Base-by-base conservation (phyloP, 2,329 filamentous ascomycete genomes). In the Apiospora sp. region DNA sequence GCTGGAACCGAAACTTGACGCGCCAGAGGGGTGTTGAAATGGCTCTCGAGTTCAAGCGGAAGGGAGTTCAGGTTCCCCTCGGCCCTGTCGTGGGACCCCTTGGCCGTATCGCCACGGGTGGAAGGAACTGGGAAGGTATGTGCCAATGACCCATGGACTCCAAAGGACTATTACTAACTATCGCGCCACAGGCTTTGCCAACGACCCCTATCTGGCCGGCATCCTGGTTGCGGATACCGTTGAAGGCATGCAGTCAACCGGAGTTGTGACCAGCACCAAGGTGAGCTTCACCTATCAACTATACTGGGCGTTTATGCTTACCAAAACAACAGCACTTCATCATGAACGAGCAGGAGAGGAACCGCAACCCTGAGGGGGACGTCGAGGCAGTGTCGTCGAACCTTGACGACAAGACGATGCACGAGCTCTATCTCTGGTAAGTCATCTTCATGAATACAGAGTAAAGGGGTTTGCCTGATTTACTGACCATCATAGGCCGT, bases 61-160 rank as follows among this genome's bases (percentile, higher is more conserved):
- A 97, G 81, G 94, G 94, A 68, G 90, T 94, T 44, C 93, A 97
- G 79, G 87, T 96, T 19, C 88, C 92, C 72, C 87, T 97, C 13
- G 94, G 94, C 0, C 94, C 94, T 2, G 93, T 93, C 0, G 90
- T 94, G 72, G 91, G 91, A 0, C 91, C 92, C 0, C 78, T 92
- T 0, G 91, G 92, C 13, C 85, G 91, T 2, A 85, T 91, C 68
- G 88, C 90, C 0, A 83, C 85, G 30, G 88, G 89, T 68, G 92
- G 92, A 0, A 84, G 92, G 70, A 92, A 91, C 74, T 93, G 91
- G 89, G 90, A 92, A 78, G 89, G 89, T 80, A 77, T 44, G 43
- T 10, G 43, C 3, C 8, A 4, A 22, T 12, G 6, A n/a, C 0
- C 19, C 27, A 19, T 0, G 22, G 30, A 37, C 16, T 22, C 16